Conservation (phyloP, 192 early-diverging fungal genomes). For the Mortierella hygrophila region DNA sequence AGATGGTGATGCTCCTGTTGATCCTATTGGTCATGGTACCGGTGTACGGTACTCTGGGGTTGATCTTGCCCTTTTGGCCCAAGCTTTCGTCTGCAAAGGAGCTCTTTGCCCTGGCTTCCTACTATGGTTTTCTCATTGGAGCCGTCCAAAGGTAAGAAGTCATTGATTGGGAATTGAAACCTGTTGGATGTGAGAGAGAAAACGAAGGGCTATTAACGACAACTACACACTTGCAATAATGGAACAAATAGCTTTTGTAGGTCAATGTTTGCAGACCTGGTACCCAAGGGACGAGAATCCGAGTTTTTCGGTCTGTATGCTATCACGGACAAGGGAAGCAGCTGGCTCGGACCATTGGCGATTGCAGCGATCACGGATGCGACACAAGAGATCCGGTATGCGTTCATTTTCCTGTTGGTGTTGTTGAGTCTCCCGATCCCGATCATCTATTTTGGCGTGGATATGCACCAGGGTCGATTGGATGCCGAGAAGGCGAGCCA, state of each 20-base stretch:
- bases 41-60: constrained; percentile 55
- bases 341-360: constrained; percentile 76
- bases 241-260: constrained; percentile 58
- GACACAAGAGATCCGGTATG: constrained; percentile 63
- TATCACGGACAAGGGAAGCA: constrained; percentile 74
- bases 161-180: neutral
- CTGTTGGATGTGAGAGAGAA: neutral
- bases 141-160: constrained; percentile 52
- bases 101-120: constrained; percentile 53
- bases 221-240: neutral
- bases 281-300: constrained; percentile 70
- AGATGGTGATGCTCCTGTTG: constrained; percentile 59
- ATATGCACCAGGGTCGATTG: constrained; percentile 62
- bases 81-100: constrained; percentile 38
- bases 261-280: constrained; percentile 68
- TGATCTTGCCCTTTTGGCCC: constrained; percentile 51
- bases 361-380: constrained; percentile 68
- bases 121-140: constrained; percentile 58
- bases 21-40: constrained; percentile 55
- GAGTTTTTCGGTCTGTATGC: constrained; percentile 78
- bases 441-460: constrained; percentile 62
- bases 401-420: constrained; percentile 63
- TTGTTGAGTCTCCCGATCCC: constrained; percentile 61
- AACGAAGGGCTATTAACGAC: neutral
- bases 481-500: constrained; percentile 53